phyloP scores from a whole-genome alignment of 2,329 filamentous ascomycete species.

The Pleomassaria siparia region DNA sequence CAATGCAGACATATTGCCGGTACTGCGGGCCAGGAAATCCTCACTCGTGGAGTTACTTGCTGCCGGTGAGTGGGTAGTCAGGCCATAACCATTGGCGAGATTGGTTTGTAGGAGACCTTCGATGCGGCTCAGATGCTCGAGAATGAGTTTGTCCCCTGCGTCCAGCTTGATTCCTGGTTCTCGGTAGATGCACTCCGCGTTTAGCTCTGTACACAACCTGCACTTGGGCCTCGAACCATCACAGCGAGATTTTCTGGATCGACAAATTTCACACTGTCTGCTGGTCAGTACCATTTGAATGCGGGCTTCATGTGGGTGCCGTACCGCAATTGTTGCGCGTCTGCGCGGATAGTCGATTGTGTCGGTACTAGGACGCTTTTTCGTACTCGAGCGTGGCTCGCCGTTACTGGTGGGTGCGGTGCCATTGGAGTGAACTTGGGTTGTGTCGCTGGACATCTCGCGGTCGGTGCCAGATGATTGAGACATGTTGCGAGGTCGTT shows the following conservation, averaged over 20 bases:
- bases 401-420: constrained; percentile 34
- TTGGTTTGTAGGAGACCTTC: constrained; percentile 76
- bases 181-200: constrained; percentile 80
- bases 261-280: constrained; percentile 75
- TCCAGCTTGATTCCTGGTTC: constrained; percentile 87
- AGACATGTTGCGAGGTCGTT: constrained; percentile 47
- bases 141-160: constrained; percentile 81
- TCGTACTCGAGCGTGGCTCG: constrained; percentile 32
- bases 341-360: constrained; percentile 47
- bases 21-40: constrained; percentile 43
- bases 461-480: constrained; percentile 45
- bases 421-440: constrained; percentile 28
- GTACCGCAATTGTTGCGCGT: constrained; percentile 46
- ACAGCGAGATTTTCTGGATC: constrained; percentile 76
- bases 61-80: constrained; percentile 58
- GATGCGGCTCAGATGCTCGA: constrained; percentile 76
- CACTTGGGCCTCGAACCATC: constrained; percentile 81
- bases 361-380: constrained; percentile 44
- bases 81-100: constrained; percentile 57
- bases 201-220: constrained; percentile 78
- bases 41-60: constrained; percentile 49
- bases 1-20: constrained; percentile 38
- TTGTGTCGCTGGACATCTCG: constrained; percentile 40
- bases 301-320: constrained; percentile 5
- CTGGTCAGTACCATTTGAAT: constrained; percentile 24